Evolutionary conservation across 2,329 filamentous ascomycete species (phyloP).

Genomic region (Sclerotinia subarctica): DNA sequence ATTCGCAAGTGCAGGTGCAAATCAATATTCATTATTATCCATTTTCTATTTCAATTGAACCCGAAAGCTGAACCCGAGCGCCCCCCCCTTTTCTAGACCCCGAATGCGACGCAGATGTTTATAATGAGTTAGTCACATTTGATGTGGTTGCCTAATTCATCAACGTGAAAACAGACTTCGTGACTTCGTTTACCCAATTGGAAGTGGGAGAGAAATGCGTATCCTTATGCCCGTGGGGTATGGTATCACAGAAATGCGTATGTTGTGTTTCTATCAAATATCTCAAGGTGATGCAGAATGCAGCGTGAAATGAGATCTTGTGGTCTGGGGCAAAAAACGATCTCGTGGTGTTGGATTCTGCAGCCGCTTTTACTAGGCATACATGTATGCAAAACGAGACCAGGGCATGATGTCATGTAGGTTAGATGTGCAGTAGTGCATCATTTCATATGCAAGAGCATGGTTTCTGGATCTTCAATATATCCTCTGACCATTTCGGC

Average conservation of each 20-base stretch:
- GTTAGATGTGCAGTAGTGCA: not conserved
- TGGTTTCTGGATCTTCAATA: conserved; percentile 80
- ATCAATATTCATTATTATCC: not conserved
- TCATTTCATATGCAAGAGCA: conserved; percentile 79
- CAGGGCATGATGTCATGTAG: conserved; percentile 8
- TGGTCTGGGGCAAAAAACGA: conserved; percentile 9
- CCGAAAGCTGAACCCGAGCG: not conserved
- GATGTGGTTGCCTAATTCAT: conserved; percentile 11
- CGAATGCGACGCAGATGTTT: conserved; percentile 10
- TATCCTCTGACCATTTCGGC: conserved; percentile 74
- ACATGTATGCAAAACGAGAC: not conserved
- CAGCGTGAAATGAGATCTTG: not conserved
- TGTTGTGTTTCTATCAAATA: conserved; percentile 1
- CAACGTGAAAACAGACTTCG: not conserved
- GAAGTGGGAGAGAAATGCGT: not conserved
- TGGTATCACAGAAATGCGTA: not conserved
- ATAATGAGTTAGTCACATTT: not conserved
- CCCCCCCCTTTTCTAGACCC: not conserved
- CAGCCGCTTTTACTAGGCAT: not conserved
- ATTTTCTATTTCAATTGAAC: not conserved
- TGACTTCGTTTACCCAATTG: conserved; percentile 12
- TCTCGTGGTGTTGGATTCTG: not conserved
- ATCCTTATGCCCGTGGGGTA: not conserved
- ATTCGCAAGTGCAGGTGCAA: not conserved
- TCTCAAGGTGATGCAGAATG: conserved; percentile 4